Evolutionary conservation across 306 rosid genomes (phyloP).

Genomic region (Medicago ruthenica): DNA sequence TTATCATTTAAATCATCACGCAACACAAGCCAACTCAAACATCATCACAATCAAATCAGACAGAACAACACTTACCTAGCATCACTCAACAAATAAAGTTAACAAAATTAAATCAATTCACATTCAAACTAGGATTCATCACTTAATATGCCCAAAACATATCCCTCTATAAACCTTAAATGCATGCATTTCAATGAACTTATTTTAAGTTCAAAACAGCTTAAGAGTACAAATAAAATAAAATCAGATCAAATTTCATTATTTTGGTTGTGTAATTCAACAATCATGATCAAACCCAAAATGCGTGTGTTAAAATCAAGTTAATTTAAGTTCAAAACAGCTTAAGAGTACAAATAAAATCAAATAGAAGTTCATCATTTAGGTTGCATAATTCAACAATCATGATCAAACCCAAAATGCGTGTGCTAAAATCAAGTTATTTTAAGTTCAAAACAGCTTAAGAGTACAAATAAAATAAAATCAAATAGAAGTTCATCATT

Average conservation of each 20-base stretch:
- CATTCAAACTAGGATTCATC: slow-evolving; percentile 7
- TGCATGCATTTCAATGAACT: too few species aligned
- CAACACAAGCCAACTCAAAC: slow-evolving; percentile 23
- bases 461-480: not conserved
- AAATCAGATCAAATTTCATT: too few species aligned
- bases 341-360: not conserved
- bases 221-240: too few species aligned
- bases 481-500: not conserved
- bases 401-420: too few species aligned
- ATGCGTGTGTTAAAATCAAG: not conserved
- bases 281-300: too few species aligned
- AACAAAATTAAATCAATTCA: slow-evolving; percentile 23
- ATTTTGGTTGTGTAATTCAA: too few species aligned
- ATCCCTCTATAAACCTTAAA: too few species aligned
- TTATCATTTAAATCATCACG: slow-evolving; percentile 24
- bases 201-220: too few species aligned
- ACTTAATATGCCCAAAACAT: too few species aligned
- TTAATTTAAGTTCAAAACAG: slow-evolving; percentile 2
- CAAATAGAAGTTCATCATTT: too few species aligned
- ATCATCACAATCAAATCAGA: slow-evolving; percentile 29
- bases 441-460: slow-evolving; percentile 6
- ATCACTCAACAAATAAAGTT: slow-evolving; percentile 10
- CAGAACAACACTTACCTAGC: slow-evolving; percentile 14
- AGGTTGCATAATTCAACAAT: too few species aligned
- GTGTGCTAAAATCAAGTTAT: not conserved